Evolutionary conservation across 2,329 filamentous ascomycete species (phyloP).

Genomic region (Colletotrichum aenigma): DNA sequence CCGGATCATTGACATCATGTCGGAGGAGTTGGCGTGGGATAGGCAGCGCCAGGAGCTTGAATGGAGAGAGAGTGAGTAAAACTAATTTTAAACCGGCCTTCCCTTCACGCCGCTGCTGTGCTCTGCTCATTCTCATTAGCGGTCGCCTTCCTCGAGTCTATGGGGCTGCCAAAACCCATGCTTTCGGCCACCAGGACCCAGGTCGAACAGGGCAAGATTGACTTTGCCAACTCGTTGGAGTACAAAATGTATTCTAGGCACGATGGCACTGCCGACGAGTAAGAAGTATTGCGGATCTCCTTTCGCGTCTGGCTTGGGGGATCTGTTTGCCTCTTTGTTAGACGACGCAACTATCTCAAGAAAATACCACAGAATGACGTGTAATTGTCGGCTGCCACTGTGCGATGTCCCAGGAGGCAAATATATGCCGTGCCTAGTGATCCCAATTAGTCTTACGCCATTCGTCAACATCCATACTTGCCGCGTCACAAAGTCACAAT

Average conservation of each 20-base stretch:
- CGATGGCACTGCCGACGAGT: slow-evolving; percentile 51
- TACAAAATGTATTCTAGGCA: slow-evolving; percentile 68
- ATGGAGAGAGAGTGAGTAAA: slow-evolving; percentile 73
- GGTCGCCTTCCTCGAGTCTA: slow-evolving; percentile 65
- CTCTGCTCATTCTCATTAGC: slow-evolving; percentile 38
- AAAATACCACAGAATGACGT: neutral
- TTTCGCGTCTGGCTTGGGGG: neutral
- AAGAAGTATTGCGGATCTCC: neutral
- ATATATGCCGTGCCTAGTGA: neutral
- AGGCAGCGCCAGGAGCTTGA: slow-evolving; percentile 73
- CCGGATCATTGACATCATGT: slow-evolving; percentile 87
- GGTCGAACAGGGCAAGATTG: slow-evolving; percentile 64
- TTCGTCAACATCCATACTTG: neutral
- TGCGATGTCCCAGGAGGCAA: neutral
- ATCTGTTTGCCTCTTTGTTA: neutral
- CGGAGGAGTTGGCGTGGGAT: slow-evolving; percentile 81
- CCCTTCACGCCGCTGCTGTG: neutral
- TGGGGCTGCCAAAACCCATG: slow-evolving; percentile 68
- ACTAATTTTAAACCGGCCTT: neutral
- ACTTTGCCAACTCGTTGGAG: slow-evolving; percentile 60
- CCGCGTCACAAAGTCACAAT: neutral
- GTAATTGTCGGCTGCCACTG: neutral
- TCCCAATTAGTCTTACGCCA: neutral
- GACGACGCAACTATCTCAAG: neutral
- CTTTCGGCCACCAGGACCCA: slow-evolving; percentile 61